Percentiles rank a stretch among this genome's conserved stretches.
Conservation (phyloP, 768 basidiomycete species). For the Dioszegia aurantiaca region DNA sequence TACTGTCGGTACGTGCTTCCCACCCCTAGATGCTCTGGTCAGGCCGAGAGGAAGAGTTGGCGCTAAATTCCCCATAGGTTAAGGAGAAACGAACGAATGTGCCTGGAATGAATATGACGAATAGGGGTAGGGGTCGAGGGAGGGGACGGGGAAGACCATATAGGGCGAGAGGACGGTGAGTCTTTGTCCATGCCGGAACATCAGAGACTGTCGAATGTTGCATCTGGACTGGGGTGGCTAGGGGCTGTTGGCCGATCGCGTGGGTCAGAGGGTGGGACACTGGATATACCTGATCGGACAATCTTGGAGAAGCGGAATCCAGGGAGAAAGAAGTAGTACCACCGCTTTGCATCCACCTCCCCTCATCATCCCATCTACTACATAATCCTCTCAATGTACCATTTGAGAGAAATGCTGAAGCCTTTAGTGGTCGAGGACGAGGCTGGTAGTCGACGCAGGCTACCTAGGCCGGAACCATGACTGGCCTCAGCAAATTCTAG, state of each 20-base stretch:
- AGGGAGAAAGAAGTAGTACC: too few species aligned
- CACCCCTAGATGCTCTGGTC: too few species aligned
- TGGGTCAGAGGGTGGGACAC: neutral
- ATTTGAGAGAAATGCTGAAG: neutral
- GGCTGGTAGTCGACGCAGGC: conserved; percentile 1
- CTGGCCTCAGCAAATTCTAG: too few species aligned
- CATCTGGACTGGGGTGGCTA: too few species aligned
- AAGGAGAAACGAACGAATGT: conserved; percentile 93
- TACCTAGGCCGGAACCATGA: too few species aligned
- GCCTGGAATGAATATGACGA: conserved; percentile 81
- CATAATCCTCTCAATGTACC: neutral
- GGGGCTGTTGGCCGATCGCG: too few species aligned
- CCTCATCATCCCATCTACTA: too few species aligned
- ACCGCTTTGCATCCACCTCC: too few species aligned
- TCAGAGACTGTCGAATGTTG: neutral
- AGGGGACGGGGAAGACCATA: conserved; percentile 57
- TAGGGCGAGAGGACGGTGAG: conserved; percentile 31
- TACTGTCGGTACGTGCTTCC: conserved; percentile 70
- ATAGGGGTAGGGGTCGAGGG: conserved; percentile 63
- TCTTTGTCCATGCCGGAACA: neutral
- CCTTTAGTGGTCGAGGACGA: conserved; percentile 3
- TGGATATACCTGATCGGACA: too few species aligned
- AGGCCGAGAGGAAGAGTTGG: neutral
- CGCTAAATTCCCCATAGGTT: conserved; percentile 62
- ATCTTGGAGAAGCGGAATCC: too few species aligned